A percentile compares a stretch with the other conserved stretches of the same genome.
Evolutionary conservation across 805 yeast genomes (phyloP).

Genomic region (Hanseniaspora valbyensis): DNA sequence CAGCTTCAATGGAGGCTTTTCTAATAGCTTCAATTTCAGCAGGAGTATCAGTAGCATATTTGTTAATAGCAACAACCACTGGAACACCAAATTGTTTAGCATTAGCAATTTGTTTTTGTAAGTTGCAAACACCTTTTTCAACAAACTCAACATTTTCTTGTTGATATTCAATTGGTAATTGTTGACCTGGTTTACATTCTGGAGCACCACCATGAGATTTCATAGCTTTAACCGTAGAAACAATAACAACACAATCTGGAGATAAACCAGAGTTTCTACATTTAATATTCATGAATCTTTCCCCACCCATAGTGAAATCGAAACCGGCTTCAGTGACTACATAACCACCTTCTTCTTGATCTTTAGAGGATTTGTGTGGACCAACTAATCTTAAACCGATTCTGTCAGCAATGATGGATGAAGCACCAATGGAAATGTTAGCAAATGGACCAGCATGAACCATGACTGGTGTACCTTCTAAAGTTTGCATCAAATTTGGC

Average conservation of each 20-base stretch:
- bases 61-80: slow-evolving; percentile 89
- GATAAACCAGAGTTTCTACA: slow-evolving; percentile 80
- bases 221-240: slow-evolving; percentile 93
- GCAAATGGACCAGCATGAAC: slow-evolving; percentile 99
- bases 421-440: slow-evolving; percentile 92
- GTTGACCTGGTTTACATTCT: slow-evolving; percentile 86
- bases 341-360: slow-evolving; percentile 48
- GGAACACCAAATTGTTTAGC: slow-evolving; percentile 79
- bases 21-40: slow-evolving; percentile 72
- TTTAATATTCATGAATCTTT: slow-evolving; percentile 89
- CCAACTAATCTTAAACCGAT: slow-evolving; percentile 87
- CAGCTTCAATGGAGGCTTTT: slow-evolving; percentile 75
- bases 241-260: slow-evolving; percentile 87
- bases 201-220: slow-evolving; percentile 97
- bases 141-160: slow-evolving; percentile 73
- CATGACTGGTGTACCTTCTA: slow-evolving; percentile 94
- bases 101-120: slow-evolving; percentile 81
- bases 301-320: slow-evolving; percentile 99
- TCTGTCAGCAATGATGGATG: slow-evolving; percentile 85
- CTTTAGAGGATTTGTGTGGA: slow-evolving; percentile 33
- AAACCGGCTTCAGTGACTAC: slow-evolving; percentile 97
- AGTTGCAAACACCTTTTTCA: slow-evolving; percentile 69
- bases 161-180: slow-evolving; percentile 70
- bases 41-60: slow-evolving; percentile 68
- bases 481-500: slow-evolving; percentile 93